These are phyloP conservation scores for Hanseniaspora pseudoguilliermondii DNA, from an alignment of 805 yeast species.

Conservation along the genomic window DNA sequence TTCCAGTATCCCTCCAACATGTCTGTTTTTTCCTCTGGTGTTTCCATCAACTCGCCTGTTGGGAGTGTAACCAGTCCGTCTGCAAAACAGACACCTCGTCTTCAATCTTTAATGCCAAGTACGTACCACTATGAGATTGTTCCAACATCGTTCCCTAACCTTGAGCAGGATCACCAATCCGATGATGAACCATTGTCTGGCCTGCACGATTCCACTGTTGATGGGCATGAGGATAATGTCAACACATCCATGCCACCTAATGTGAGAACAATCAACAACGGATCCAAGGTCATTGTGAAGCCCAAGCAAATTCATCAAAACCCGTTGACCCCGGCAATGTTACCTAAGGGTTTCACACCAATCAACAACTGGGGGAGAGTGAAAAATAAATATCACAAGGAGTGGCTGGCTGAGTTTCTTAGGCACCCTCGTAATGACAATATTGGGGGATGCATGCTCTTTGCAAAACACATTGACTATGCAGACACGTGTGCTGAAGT, in stretches of 20 bases:
- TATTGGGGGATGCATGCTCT: constrained; percentile 38
- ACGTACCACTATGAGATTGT: constrained; percentile 8
- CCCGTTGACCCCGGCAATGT: constrained; percentile 29
- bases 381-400: constrained; percentile 30
- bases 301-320: constrained; percentile 29
- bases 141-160: constrained; percentile 1
- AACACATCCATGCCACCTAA: background rate
- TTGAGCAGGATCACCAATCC: background rate
- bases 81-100: background rate
- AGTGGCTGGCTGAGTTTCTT: constrained; percentile 40
- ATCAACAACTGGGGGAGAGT: constrained; percentile 28
- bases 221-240: background rate
- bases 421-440: constrained; percentile 36
- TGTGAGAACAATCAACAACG: background rate
- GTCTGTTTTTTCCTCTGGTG: constrained; percentile 7
- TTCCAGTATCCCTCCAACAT: constrained; percentile 10
- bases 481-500: background rate
- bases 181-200: background rate
- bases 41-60: background rate
- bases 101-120: background rate
- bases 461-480: constrained; percentile 31
- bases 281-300: constrained; percentile 22
- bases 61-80: background rate
- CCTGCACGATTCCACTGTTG: background rate
- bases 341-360: constrained; percentile 29